phyloP scores from a whole-genome alignment of 202 grass and related monocot species.

The Cymbopogon flexuosus region DNA sequence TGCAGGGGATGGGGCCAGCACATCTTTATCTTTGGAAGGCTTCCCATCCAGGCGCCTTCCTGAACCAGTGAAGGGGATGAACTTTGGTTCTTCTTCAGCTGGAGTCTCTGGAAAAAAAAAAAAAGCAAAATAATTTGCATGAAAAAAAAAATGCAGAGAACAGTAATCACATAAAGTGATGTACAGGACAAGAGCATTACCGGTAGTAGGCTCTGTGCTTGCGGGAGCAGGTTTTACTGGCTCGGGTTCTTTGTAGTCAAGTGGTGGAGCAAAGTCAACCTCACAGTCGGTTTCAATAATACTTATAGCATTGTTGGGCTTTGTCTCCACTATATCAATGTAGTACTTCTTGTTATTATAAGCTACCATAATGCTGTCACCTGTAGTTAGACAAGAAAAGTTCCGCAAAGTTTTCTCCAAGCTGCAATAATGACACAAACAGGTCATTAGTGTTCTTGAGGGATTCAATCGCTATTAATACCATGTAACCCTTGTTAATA shows the following conservation, averaged over 20 bases:
- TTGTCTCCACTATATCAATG: slow-evolving; percentile 98
- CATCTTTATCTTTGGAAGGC: slow-evolving; percentile 48
- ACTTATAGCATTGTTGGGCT: slow-evolving; percentile 81
- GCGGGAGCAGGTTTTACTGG: slow-evolving; percentile 44
- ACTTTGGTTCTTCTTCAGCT: slow-evolving; percentile 71
- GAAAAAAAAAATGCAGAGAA: background rate
- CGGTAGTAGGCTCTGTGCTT: slow-evolving; percentile 22
- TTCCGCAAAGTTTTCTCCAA: slow-evolving; percentile 93
- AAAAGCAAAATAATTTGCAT: background rate
- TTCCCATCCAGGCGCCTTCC: slow-evolving; percentile 86
- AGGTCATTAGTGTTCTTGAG: slow-evolving; percentile 20
- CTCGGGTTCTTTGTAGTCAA: slow-evolving; percentile 89
- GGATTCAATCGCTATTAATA: background rate
- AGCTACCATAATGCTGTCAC: slow-evolving; percentile 96
- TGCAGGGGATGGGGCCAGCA: slow-evolving; percentile 19
- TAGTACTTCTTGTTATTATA: slow-evolving; percentile 99
- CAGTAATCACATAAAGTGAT: background rate
- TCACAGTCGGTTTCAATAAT: slow-evolving; percentile 99
- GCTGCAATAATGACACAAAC: slow-evolving; percentile 44
- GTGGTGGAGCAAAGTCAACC: slow-evolving; percentile 97
- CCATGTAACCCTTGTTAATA: slow-evolving; percentile 4
- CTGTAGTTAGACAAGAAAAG: slow-evolving; percentile 91
- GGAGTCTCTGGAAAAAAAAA: slow-evolving; percentile 33
- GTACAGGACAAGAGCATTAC: slow-evolving; percentile 27
- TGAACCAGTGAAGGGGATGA: slow-evolving; percentile 64